Evolutionary conservation across 2,329 filamentous ascomycete species (phyloP).

Genomic region (Fusarium sp.): DNA sequence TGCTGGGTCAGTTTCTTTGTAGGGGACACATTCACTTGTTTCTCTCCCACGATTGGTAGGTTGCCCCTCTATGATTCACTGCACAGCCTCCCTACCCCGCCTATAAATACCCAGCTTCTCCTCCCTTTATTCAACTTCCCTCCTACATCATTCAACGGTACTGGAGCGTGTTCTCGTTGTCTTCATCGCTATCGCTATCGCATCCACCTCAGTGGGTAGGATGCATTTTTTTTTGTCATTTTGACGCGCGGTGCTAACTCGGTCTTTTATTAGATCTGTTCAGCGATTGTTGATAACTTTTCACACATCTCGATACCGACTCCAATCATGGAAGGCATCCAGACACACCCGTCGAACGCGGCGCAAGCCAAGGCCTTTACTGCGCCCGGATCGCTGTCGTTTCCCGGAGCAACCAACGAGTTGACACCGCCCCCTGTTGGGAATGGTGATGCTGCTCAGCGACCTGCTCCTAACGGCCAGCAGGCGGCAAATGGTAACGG

Average conservation of each 20-base stretch:
- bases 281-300: slow-evolving; percentile 42
- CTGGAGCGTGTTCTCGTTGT: slow-evolving; percentile 6
- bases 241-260: slow-evolving; percentile 47
- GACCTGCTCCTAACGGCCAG: slow-evolving; percentile 60
- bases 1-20: slow-evolving; percentile 58
- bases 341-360: slow-evolving; percentile 91
- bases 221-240: slow-evolving; percentile 18
- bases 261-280: slow-evolving; percentile 54
- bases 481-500: slow-evolving; percentile 78
- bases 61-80: slow-evolving; percentile 47
- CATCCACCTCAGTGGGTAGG: slow-evolving; percentile 44
- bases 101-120: slow-evolving; percentile 50
- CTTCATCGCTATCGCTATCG: slow-evolving; percentile 21
- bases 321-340: slow-evolving; percentile 85
- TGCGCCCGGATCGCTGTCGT: slow-evolving; percentile 91
- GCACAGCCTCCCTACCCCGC: slow-evolving; percentile 38
- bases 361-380: slow-evolving; percentile 97
- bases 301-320: slow-evolving; percentile 42
- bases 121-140: slow-evolving; percentile 39
- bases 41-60: slow-evolving; percentile 86
- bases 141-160: slow-evolving; percentile 41
- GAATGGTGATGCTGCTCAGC: slow-evolving; percentile 70
- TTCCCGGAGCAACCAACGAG: slow-evolving; percentile 86
- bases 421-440: slow-evolving; percentile 81
- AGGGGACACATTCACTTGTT: slow-evolving; percentile 99